Evolutionary conservation across 75 land plant species (phyloP).

Genomic region (Sequoia sempervirens): DNA sequence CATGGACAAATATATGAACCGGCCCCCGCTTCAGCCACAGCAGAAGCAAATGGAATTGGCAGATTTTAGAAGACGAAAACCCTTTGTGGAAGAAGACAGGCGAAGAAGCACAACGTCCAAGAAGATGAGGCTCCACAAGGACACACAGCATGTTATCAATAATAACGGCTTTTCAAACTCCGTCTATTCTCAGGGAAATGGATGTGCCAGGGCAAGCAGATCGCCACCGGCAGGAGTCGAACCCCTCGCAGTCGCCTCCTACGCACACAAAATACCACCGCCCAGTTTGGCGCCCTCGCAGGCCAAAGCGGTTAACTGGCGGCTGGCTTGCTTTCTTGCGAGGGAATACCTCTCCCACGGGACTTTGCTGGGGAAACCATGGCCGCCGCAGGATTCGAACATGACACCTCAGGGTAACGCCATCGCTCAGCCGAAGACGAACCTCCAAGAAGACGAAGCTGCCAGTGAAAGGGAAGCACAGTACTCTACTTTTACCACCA

Average conservation of each 20-base stretch:
- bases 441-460: not conserved
- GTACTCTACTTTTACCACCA: not conserved
- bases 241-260: not conserved
- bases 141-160: too few relatives aligned
- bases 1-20: not conserved
- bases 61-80: not conserved
- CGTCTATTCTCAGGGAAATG: not conserved
- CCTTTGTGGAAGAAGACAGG: not conserved
- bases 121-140: not conserved
- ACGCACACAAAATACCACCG: not conserved
- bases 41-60: not conserved
- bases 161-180: not conserved
- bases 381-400: slow-evolving; percentile 8
- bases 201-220: not conserved
- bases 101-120: not conserved
- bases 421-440: not conserved
- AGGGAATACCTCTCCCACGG: not conserved
- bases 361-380: not conserved
- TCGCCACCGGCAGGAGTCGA: not conserved
- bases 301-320: not conserved
- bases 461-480: not conserved
- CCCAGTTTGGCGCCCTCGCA: not conserved
- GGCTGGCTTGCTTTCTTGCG: slow-evolving; percentile 5
- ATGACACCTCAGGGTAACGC: too few relatives aligned
- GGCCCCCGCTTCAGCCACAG: not conserved